Evolutionary conservation across 768 basidiomycete genomes (phyloP).

Genomic region (Rhodotorula diobovata): DNA sequence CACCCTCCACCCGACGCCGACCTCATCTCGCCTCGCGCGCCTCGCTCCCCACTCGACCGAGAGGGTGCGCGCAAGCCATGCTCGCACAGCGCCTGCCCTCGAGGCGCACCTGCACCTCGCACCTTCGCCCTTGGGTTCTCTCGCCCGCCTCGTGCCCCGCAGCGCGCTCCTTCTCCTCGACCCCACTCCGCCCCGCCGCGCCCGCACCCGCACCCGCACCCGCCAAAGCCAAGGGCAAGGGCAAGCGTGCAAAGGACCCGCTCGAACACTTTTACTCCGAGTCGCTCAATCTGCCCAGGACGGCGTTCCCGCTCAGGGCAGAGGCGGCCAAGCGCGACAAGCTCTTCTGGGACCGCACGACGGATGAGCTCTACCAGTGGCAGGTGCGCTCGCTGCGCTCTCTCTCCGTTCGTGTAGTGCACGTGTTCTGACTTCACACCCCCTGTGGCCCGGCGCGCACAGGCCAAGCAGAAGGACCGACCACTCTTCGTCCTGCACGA

Average conservation of each 20-base stretch:
- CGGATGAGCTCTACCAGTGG: constrained; percentile 64
- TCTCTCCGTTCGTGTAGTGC: background rate
- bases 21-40: background rate
- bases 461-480: constrained; percentile 65
- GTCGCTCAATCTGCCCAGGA: constrained; percentile 76
- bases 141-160: background rate
- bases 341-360: constrained; percentile 60
- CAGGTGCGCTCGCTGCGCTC: constrained; percentile 46
- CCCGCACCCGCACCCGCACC: too few species aligned
- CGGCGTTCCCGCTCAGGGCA: constrained; percentile 68
- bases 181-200: background rate
- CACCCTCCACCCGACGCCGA: too few species aligned
- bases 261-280: constrained; percentile 51
- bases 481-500: constrained; percentile 83
- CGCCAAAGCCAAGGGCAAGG: background rate
- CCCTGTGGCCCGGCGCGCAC: background rate
- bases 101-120: background rate
- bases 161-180: background rate
- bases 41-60: background rate
- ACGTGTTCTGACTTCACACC: background rate
- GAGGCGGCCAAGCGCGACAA: constrained; percentile 63
- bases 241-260: constrained; percentile 14
- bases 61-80: background rate
- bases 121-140: background rate
- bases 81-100: background rate